phyloP scores from a whole-genome alignment of 1,139 yeast genomes.

The Yamadazyma sp. region DNA sequence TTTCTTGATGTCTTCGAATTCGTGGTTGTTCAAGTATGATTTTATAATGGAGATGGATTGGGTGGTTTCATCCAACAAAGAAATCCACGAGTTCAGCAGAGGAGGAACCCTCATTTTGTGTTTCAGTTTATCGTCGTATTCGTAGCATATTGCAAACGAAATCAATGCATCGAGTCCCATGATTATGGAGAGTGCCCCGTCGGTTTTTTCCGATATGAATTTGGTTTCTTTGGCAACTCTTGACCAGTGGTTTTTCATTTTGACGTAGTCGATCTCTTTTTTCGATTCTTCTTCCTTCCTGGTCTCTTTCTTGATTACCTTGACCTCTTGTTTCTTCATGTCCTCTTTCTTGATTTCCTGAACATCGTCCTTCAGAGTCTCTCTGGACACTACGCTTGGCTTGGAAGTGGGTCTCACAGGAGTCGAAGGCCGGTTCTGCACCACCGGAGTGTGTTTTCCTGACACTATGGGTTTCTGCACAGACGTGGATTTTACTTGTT shows the following conservation, averaged over 20 bases:
- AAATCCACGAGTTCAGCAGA: constrained; percentile 38
- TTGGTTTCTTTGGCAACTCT: constrained; percentile 29
- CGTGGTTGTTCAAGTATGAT: constrained; percentile 14
- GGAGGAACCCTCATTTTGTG: constrained; percentile 24
- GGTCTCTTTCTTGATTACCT: no score
- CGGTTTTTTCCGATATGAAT: constrained; percentile 23
- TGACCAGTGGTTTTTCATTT: constrained; percentile 30
- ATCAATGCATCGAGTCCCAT: constrained; percentile 35
- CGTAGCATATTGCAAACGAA: constrained; percentile 30
- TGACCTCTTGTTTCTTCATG: constrained; percentile 3
- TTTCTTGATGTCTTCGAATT: constrained; percentile 21
- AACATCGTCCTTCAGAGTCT: no score
- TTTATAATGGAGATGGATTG: constrained; percentile 24
- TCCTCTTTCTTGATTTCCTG: no score
- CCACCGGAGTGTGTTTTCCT: no score
- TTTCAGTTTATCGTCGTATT: constrained; percentile 36
- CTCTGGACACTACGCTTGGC: no score
- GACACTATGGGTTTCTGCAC: no score
- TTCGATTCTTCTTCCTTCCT: no score
- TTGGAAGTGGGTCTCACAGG: no score
- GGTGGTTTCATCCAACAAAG: constrained; percentile 27
- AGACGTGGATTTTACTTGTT: neutral
- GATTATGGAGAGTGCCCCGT: constrained; percentile 23
- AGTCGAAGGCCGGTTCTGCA: neutral
- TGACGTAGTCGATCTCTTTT: constrained; percentile 10